Conservation (phyloP, 352 stramenopile species). For the Globisporangium cederbergense region DNA sequence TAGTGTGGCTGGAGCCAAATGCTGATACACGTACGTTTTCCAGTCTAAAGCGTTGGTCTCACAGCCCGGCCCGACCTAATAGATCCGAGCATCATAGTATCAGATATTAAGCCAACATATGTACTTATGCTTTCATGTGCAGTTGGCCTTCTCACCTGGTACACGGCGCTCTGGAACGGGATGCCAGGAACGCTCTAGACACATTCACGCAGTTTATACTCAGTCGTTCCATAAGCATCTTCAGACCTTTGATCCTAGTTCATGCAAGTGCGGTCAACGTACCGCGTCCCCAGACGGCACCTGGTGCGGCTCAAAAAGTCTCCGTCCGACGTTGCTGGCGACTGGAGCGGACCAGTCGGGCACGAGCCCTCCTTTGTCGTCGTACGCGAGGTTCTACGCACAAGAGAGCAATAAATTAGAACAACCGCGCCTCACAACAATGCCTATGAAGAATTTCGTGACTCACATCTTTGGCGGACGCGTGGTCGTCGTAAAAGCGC, state of each 20-base stretch:
- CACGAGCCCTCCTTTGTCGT: conserved; percentile 59
- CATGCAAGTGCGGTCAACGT: background rate
- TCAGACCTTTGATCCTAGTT: background rate
- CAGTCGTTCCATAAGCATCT: background rate
- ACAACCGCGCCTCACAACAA: no score
- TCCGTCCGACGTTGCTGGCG: conserved; percentile 32
- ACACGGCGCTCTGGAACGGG: conserved; percentile 61
- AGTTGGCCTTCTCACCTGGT: conserved; percentile 32
- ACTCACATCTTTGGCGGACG: conserved; percentile 36
- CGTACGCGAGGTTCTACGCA: conserved; percentile 43
- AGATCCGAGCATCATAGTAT: background rate
- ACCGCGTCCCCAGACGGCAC: conserved; percentile 28
- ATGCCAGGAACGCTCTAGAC: conserved; percentile 40
- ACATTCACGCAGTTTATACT: background rate
- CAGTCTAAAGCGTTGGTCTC: conserved; percentile 45
- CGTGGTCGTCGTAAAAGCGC: conserved; percentile 41
- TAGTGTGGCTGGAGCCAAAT: no score
- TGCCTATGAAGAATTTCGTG: no score
- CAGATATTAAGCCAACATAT: background rate
- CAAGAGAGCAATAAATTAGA: background rate
- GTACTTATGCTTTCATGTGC: background rate
- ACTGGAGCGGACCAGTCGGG: conserved; percentile 24
- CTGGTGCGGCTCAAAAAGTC: conserved; percentile 56
- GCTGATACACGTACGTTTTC: conserved; percentile 52
- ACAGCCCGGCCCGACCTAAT: conserved; percentile 44